Conservation (phyloP, 768 basidiomycete species). For the Tulasnella sp. region DNA sequence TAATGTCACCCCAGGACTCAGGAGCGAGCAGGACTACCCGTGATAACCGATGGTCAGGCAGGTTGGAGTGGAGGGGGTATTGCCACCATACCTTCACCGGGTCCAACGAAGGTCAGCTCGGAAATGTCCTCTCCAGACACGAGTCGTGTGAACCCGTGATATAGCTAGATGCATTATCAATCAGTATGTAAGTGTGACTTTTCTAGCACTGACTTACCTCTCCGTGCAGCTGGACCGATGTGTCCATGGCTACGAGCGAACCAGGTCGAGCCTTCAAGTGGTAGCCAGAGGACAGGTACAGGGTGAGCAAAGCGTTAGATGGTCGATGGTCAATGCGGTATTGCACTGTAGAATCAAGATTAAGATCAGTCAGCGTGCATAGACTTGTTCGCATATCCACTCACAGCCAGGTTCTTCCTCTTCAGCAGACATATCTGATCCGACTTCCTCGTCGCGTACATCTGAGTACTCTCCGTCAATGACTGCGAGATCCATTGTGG, state of each 20-base stretch:
- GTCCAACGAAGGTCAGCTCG: constrained; percentile 35
- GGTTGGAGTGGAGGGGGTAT: background rate
- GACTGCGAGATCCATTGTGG: background rate
- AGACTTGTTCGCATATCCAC: background rate
- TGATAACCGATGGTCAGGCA: background rate
- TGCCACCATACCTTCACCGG: constrained; percentile 35
- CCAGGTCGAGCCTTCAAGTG: constrained; percentile 45
- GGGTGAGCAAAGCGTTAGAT: constrained; percentile 44
- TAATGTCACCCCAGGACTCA: constrained; percentile 46
- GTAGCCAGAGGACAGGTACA: constrained; percentile 42
- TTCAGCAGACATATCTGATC: background rate
- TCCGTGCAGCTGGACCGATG: constrained; percentile 44
- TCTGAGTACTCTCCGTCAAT: background rate
- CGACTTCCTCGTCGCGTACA: background rate
- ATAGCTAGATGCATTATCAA: background rate
- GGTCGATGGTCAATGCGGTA: constrained; percentile 44
- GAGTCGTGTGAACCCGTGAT: constrained; percentile 40
- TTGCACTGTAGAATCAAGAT: constrained; percentile 26
- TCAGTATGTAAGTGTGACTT: background rate
- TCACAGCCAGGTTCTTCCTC: background rate
- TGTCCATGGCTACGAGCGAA: constrained; percentile 46
- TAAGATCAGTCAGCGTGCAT: background rate
- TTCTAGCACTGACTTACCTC: constrained; percentile 37
- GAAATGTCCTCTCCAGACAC: constrained; percentile 42
- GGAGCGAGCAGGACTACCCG: constrained; percentile 44